Conservation (phyloP, 495 filamentous ascomycete species). For the Paragyromitra xinjiangensis region DNA sequence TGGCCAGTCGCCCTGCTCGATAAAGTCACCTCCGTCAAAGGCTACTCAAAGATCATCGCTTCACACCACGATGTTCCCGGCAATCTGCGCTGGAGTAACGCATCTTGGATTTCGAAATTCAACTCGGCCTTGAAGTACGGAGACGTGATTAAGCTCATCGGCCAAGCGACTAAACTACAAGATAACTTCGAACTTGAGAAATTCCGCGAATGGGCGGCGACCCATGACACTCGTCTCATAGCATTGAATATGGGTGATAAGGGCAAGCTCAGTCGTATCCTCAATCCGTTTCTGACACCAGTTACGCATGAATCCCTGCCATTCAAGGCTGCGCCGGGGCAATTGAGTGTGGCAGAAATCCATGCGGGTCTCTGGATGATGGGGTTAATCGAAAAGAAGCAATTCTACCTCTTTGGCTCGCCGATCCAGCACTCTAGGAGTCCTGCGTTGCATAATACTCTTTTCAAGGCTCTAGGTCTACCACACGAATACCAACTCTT, state of each 20-base stretch:
- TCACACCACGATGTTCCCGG: constrained; percentile 91
- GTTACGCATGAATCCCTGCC: constrained; percentile 90
- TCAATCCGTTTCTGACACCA: constrained; percentile 93
- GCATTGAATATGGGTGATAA: constrained; percentile 93
- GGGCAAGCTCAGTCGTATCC: constrained; percentile 87
- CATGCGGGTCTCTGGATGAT: constrained; percentile 77
- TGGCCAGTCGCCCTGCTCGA: constrained; percentile 78
- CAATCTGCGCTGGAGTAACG: constrained; percentile 83
- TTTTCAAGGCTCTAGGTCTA: constrained; percentile 80
- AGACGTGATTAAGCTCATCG: constrained; percentile 94
- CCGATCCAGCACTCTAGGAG: constrained; percentile 83
- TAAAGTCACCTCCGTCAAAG: constrained; percentile 72
- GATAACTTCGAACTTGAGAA: constrained; percentile 86
- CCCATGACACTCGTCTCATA: constrained; percentile 82
- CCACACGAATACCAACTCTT: constrained; percentile 85
- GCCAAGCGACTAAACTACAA: constrained; percentile 75
- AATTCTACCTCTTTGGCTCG: constrained; percentile 86
- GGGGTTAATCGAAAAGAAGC: constrained; percentile 78
- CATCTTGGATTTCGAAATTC: constrained; percentile 85
- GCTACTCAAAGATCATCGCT: constrained; percentile 83
- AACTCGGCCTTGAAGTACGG: constrained; percentile 86
- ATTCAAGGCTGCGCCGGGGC: constrained; percentile 92
- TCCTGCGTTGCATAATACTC: constrained; percentile 85
- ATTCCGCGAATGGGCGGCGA: constrained; percentile 79
- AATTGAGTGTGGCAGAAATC: constrained; percentile 91